Evolutionary conservation across 148 eudicot genomes (phyloP).

Genomic region (Vaccinium corymbosum): DNA sequence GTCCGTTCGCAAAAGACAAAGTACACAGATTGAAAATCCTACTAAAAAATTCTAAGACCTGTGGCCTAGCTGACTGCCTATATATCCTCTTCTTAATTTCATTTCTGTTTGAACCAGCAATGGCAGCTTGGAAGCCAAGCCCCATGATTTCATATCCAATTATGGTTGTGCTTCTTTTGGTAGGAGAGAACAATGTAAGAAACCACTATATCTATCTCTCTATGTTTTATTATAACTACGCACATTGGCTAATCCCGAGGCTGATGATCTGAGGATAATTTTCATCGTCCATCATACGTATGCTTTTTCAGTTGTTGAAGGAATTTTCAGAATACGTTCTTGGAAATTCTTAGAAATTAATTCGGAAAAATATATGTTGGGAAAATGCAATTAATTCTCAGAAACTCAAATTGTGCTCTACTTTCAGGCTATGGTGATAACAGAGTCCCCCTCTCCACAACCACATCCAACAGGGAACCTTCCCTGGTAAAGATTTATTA

Average conservation of each 20-base stretch:
- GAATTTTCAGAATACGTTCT: neutral
- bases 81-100: too few relatives aligned
- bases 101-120: constrained; percentile 4
- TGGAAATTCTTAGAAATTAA: neutral
- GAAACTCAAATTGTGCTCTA: neutral
- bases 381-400: neutral
- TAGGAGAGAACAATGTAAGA: constrained; percentile 12
- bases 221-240: too few relatives aligned
- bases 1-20: neutral
- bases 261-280: too few relatives aligned
- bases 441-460: constrained; percentile 20
- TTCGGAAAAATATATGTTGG: too few relatives aligned
- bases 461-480: constrained; percentile 20
- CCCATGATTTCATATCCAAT: neutral
- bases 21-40: neutral
- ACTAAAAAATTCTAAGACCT: neutral
- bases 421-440: neutral
- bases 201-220: neutral
- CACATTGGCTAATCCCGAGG: too few relatives aligned
- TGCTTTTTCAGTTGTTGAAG: too few relatives aligned
- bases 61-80: neutral
- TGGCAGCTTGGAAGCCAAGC: constrained; percentile 6
- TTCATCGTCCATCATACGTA: too few relatives aligned
- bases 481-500: constrained; percentile 12
- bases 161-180: neutral